These are phyloP conservation scores for Hypoxylon trugodes DNA, from an alignment of 495 filamentous ascomycete species.

Conservation along the genomic window DNA sequence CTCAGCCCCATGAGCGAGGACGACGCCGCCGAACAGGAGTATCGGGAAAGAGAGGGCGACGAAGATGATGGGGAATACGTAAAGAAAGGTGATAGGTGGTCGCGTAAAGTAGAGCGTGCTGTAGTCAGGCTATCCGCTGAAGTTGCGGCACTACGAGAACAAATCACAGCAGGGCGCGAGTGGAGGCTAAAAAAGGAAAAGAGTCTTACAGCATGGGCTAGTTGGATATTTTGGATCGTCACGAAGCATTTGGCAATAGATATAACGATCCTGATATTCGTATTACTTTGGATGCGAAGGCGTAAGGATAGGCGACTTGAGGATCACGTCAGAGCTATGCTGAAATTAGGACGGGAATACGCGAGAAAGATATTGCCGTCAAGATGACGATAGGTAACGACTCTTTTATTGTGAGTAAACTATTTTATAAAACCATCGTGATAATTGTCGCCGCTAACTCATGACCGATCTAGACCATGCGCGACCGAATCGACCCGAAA, in stretches of 20 bases:
- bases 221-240: conserved; percentile 74
- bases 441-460: too few relatives aligned
- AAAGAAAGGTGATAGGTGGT: conserved; percentile 70
- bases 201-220: conserved; percentile 71
- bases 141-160: conserved; percentile 90
- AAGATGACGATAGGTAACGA: conserved; percentile 48
- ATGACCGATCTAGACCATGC: too few relatives aligned
- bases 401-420: too few relatives aligned
- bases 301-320: conserved; percentile 81
- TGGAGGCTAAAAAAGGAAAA: conserved; percentile 62
- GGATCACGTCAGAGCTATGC: conserved; percentile 72
- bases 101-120: conserved; percentile 82
- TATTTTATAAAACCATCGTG: too few relatives aligned
- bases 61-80: conserved; percentile 59
- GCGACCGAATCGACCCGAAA: too few relatives aligned
- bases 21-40: conserved; percentile 68
- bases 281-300: conserved; percentile 81
- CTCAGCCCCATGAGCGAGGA: conserved; percentile 83
- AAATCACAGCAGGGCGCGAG: conserved; percentile 75
- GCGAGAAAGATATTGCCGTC: conserved; percentile 62
- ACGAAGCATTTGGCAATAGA: conserved; percentile 79
- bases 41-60: conserved; percentile 49
- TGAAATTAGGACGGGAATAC: conserved; percentile 68
- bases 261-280: conserved; percentile 68
- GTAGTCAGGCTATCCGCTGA: conserved; percentile 92